A percentile compares a stretch with the other conserved stretches of the same genome.
Evolutionary conservation across 495 filamentous ascomycete genomes (phyloP).

Genomic region (Melanomma pulvis-pyrius): DNA sequence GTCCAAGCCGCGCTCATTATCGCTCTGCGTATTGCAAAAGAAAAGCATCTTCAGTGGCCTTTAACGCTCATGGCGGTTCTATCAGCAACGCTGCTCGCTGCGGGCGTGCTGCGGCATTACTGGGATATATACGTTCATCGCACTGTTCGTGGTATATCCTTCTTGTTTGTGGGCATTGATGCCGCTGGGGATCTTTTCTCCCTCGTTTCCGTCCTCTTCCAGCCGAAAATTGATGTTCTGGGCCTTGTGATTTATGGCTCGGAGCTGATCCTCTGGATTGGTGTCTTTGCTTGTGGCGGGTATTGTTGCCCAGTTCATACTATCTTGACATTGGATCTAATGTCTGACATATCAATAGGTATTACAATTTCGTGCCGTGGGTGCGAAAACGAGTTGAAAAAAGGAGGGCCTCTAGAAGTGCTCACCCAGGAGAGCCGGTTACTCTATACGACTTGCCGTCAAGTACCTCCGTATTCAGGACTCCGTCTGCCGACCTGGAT

Average conservation of each 20-base stretch:
- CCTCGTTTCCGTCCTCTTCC: conserved; percentile 63
- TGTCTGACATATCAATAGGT: conserved; percentile 19
- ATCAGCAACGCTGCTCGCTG: conserved; percentile 59
- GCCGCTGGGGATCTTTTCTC: conserved; percentile 66
- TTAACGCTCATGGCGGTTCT: conserved; percentile 63
- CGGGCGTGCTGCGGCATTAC: conserved; percentile 59
- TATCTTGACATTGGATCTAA: not conserved
- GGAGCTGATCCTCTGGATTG: conserved; percentile 64
- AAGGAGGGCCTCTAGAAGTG: not conserved
- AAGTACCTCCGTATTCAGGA: conserved; percentile 61
- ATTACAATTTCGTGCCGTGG: conserved; percentile 63
- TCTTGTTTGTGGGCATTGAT: conserved; percentile 67
- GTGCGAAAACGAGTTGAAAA: conserved; percentile 33
- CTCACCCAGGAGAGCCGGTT: conserved; percentile 34
- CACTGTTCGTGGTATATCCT: conserved; percentile 66
- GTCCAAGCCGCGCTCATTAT: conserved; percentile 57
- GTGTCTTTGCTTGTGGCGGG: conserved; percentile 58
- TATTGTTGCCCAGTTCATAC: not conserved
- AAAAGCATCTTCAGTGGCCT: conserved; percentile 53
- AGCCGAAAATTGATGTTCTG: conserved; percentile 55
- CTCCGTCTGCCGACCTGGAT: conserved; percentile 45
- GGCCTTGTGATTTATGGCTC: conserved; percentile 65
- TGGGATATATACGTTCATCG: conserved; percentile 62
- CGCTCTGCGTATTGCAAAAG: conserved; percentile 51
- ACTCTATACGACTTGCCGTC: conserved; percentile 56